Evolutionary conservation across 2,329 filamentous ascomycete species (phyloP).

Genomic region (Fusarium papillatum): DNA sequence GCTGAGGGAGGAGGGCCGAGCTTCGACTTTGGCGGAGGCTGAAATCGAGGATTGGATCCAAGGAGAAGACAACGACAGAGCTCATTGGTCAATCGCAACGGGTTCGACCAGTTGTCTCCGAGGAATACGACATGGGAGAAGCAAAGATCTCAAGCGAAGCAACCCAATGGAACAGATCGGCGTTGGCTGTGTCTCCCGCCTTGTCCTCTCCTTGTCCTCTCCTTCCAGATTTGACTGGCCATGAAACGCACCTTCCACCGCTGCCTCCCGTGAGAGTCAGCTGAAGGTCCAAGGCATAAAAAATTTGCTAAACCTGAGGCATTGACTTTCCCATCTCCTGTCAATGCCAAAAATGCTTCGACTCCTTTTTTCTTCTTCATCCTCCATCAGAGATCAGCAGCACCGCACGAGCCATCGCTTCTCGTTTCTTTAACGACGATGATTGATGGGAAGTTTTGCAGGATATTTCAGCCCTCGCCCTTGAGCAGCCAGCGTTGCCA

Average conservation of each 20-base stretch:
- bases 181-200: conserved; percentile 15
- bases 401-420: conserved; percentile 28
- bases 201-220: conserved; percentile 26
- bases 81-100: conserved; percentile 21
- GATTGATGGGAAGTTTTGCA: conserved; percentile 40
- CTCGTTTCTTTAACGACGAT: conserved; percentile 19
- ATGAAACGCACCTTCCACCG: conserved; percentile 37
- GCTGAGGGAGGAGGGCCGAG: not conserved
- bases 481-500: conserved; percentile 23
- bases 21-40: conserved; percentile 9
- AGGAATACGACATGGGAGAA: conserved; percentile 20
- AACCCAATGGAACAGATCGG: conserved; percentile 32
- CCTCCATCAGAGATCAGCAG: not conserved
- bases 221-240: conserved; percentile 31
- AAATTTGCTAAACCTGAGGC: conserved; percentile 14
- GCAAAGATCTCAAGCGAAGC: conserved; percentile 25
- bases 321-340: conserved; percentile 12
- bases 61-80: not conserved
- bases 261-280: conserved; percentile 19
- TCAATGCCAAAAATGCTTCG: not conserved
- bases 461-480: conserved; percentile 10
- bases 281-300: conserved; percentile 18
- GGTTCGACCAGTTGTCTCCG: conserved; percentile 12
- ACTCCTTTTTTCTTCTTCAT: conserved; percentile 4
- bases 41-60: conserved; percentile 3